Base-by-base conservation (phyloP, 345 rosid species). In the Kernera saxatilis region DNA sequence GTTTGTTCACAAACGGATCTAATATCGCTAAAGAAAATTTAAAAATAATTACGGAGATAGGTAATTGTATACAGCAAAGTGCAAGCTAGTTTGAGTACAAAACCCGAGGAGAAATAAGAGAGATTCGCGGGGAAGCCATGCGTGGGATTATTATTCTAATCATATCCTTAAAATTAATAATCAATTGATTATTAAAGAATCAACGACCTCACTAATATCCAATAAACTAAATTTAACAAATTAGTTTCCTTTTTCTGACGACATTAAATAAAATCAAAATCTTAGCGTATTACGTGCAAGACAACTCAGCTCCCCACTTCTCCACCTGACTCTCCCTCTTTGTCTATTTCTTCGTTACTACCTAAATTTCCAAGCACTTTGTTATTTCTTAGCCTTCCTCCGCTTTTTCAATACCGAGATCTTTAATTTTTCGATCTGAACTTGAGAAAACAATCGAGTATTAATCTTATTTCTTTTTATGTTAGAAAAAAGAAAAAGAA, bases 111-210 rank as follows among this genome's bases (percentile, higher is more conserved):
- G 82, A 80, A 84, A 61, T 40, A 41, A 57, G 87, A 87, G 86
- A 87, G 96, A 89, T 85, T 89, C 92, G 74, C 90, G 86, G 88
- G 92, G 80, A 84, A 83, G 70, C 85, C 88, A 69, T 67, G 86
- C 90, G 87, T 84, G 86, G 85, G 87, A 80, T 85, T 78, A 76
- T 40, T 85, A 69, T 83, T 82, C 56, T 77, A 83, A 67, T 82
- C 75, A 52, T 62, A 52, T 69, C 59, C 70, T 52, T 75, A 61
- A 52, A 43, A 29, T n/a, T 18, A 33, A 46, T 66, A 22, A 37
- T 58, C 50, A 30, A 37, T 66, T 65, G 40, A 43, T 70, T 64
- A 61, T 45, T 23, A 45, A 15, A 39, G 54, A 57, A 74, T 41
- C 63, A 49, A 1, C 37, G 53, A 57, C 46, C 36, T 39, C 70